Conservation (phyloP, 1,139 yeast genomes). For the Lodderomyces elongisporus region DNA sequence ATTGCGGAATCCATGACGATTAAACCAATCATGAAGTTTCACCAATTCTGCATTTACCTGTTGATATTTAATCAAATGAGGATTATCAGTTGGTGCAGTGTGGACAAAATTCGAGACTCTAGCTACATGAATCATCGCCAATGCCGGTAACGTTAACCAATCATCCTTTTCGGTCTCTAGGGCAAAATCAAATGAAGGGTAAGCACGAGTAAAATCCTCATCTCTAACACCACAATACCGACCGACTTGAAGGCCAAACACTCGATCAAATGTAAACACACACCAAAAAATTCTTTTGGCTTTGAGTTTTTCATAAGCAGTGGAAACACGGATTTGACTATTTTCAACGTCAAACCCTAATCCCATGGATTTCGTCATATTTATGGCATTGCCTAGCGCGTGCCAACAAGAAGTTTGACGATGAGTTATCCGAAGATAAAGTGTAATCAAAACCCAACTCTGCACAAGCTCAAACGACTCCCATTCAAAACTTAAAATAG, state of each 20-base stretch:
- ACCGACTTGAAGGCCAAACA: slow-evolving; percentile 54
- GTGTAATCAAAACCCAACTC: slow-evolving; percentile 52
- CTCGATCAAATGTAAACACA: slow-evolving; percentile 51
- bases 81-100: slow-evolving; percentile 23
- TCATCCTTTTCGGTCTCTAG: slow-evolving; percentile 36
- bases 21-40: slow-evolving; percentile 29
- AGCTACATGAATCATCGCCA: slow-evolving; percentile 44
- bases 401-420: slow-evolving; percentile 53
- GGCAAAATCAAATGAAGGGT: slow-evolving; percentile 31
- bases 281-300: slow-evolving; percentile 55
- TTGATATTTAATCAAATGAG: slow-evolving; percentile 27
- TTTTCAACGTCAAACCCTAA: slow-evolving; percentile 27
- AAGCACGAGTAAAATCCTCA: slow-evolving; percentile 26
- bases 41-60: slow-evolving; percentile 32
- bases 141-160: slow-evolving; percentile 51
- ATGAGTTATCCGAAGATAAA: slow-evolving; percentile 52
- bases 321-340: slow-evolving; percentile 16
- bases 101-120: slow-evolving; percentile 34
- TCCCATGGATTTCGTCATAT: slow-evolving; percentile 56
- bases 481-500: slow-evolving; percentile 58
- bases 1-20: slow-evolving; percentile 32
- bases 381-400: slow-evolving; percentile 51
- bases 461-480: slow-evolving; percentile 63
- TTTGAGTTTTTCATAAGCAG: slow-evolving; percentile 46
- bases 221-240: slow-evolving; percentile 40